Conservation (phyloP, 805 yeast species). For the Alloascoidea hylecoeti region DNA sequence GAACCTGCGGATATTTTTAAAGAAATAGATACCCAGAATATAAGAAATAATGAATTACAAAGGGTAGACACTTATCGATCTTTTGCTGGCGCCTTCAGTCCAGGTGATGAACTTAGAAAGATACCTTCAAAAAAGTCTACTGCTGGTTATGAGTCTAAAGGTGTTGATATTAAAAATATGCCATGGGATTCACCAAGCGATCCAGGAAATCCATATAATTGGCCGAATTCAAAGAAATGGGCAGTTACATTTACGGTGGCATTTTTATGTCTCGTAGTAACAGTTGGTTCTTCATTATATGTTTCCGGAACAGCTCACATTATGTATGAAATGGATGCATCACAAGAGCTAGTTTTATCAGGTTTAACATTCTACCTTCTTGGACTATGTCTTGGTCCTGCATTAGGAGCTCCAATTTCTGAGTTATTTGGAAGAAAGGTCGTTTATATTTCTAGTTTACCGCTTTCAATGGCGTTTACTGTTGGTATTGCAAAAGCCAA, state of each 20-base stretch:
- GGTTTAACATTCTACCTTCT: slow-evolving; percentile 42
- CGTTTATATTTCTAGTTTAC: slow-evolving; percentile 34
- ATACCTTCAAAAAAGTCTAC: too few species aligned
- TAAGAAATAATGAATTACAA: too few species aligned
- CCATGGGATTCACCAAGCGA: too few species aligned
- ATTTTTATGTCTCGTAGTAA: slow-evolving; percentile 40
- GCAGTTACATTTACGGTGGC: slow-evolving; percentile 38
- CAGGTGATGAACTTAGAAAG: too few species aligned
- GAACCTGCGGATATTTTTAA: too few species aligned
- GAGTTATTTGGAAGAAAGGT: slow-evolving; percentile 43
- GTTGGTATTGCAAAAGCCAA: slow-evolving; percentile 25
- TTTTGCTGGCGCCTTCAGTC: too few species aligned
- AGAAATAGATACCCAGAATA: too few species aligned
- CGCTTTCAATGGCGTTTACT: slow-evolving; percentile 23
- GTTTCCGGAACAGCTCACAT: slow-evolving; percentile 44
- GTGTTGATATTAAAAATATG: too few species aligned
- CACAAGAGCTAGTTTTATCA: slow-evolving; percentile 43
- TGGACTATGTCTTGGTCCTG: slow-evolving; percentile 52
- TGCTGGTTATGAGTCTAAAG: too few species aligned
- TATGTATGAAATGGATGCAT: slow-evolving; percentile 28
- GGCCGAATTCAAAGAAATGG: slow-evolving; percentile 41
- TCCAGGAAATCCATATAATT: too few species aligned
- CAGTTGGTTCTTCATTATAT: slow-evolving; percentile 59
- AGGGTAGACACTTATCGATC: too few species aligned
- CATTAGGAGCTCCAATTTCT: slow-evolving; percentile 43